Base-by-base conservation (phyloP, 345 rosid genomes). In the Aquilaria sinensis region DNA sequence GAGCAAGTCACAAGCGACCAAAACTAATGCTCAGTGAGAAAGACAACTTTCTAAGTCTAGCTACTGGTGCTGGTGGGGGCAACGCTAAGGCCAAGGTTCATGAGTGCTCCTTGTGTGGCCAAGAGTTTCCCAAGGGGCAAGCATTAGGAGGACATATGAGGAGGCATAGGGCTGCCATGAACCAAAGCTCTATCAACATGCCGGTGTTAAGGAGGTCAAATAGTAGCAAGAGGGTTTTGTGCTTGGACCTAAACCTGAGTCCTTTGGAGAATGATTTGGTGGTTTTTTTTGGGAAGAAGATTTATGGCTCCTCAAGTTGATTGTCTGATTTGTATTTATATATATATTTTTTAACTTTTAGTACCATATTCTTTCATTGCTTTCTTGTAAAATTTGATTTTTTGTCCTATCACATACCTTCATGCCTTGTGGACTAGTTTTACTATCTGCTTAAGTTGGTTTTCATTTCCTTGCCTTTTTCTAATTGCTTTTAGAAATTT, bases 81-180 rank as follows among this genome's bases (percentile, higher is more conserved):
- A 23, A 23, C 23, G 23, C 23, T 23, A 76, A 71, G 63, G 66
- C 72, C 0, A 78, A 74, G 64, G 30, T 23, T 59, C 95, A 85
- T 7, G 75, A 81, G 33, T 87, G 95, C 71, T 60, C 85, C 0
- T 81, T 81, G 11, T 87, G 95, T 16, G 80, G 91, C n/a, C 80
- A 75, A 47, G 74, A 78, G 70, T 87, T 87, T 49, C 67, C 81
- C 11, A 52, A 70, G 50, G 91, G 95, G 10, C 95, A 87, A 67
- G 95, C 95, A 74, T 61, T 87, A 69, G 94, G 90, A 31, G 93
- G 93, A 51, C 93, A 86, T 52, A 84, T 87, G 94, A 81, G 95
- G 75, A 70, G 83, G 33, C 95, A 87, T 65, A 77, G 80, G 71
- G 52, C 70, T 11, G 31, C 69, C 48, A 56, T 62, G 67, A 54